Base-by-base conservation (phyloP, 1,139 yeast species). In the Candida freyschussii region DNA sequence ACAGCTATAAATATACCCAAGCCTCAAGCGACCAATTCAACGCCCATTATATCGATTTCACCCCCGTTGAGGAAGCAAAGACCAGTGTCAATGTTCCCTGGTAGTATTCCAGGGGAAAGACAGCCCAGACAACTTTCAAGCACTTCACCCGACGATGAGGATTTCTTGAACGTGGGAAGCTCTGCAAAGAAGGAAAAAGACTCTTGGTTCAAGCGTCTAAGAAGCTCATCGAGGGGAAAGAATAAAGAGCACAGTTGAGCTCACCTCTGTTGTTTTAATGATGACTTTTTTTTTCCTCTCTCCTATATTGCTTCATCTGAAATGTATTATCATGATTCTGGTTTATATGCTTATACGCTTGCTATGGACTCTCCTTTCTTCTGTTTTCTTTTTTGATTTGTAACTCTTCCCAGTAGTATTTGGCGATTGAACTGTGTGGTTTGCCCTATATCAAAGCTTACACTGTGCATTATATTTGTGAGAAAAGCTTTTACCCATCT, bases 191-290 rank as follows among this genome's bases (percentile, higher is more conserved):
- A 23, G 6, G 31, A 38, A 28, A 58, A 52, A 33, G 57, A 51
- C 17, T 49, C 50, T 4, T 61, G 65, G 65, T 55, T 57, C 31
- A 56, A 46, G 30, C 52, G 57, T 34, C 32, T 60, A 29, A 53
- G 60, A 39, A 53, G 62, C 17, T 46, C 62, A 17, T 55, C 62
- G 1, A 55, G 63, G 39, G 38, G 37, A 4, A 26, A 36, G 21
- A 33, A 39, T 14, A 17, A 21, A 13, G 22, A 20, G 24, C 11
- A 26, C 18, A 13, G 6, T 11, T 12, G 8, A 14, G 18, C 18
- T 24, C n/a, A n/a, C n/a, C n/a, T n/a, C n/a, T n/a, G n/a, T n/a
- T n/a, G n/a, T n/a, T n/a, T n/a, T n/a, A n/a, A n/a, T n/a, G n/a
- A n/a, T 22, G 16, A 19, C 7, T 20, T 17, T 27, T 16, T 20